Evolutionary conservation across 1,284 basidiomycete species (phyloP).

Genomic region (Sparassis latifolia): DNA sequence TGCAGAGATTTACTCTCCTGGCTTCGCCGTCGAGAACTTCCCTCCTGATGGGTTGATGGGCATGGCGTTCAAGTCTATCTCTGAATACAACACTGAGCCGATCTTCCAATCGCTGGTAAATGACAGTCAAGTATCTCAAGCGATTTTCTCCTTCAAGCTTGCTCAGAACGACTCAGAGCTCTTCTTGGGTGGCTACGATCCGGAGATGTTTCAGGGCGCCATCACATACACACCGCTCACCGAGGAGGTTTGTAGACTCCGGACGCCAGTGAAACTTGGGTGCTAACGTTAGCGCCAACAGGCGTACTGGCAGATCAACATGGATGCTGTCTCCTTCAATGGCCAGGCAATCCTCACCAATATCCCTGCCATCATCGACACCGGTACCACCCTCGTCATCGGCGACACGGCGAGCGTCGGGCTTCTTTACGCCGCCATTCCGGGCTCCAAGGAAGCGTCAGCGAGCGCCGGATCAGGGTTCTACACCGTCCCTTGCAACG

Average conservation of each 20-base stretch:
- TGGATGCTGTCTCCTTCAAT: constrained; percentile 14
- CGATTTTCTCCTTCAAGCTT: constrained; percentile 36
- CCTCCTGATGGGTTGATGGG: constrained; percentile 26
- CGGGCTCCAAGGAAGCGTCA: constrained; percentile 22
- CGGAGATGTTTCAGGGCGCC: constrained; percentile 11
- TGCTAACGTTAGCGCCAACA: not conserved
- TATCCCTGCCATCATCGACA: constrained; percentile 30
- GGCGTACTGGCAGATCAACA: constrained; percentile 22
- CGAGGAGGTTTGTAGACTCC: constrained; percentile 9
- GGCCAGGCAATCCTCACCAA: constrained; percentile 6
- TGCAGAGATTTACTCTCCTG: constrained; percentile 17
- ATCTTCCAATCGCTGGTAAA: constrained; percentile 16
- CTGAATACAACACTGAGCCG: constrained; percentile 14
- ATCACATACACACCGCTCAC: constrained; percentile 20
- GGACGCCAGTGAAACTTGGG: not conserved
- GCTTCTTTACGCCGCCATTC: constrained; percentile 32
- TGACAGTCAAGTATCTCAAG: constrained; percentile 17
- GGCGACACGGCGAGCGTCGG: constrained; percentile 36
- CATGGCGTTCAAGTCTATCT: constrained; percentile 23
- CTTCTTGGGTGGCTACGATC: constrained; percentile 32
- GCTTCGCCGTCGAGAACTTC: constrained; percentile 16
- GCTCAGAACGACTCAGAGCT: constrained; percentile 26
- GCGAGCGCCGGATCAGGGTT: constrained; percentile 10
- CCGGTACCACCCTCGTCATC: constrained; percentile 39
- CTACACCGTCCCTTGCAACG: constrained; percentile 21